Base-by-base conservation (phyloP, 1,139 yeast species). In the Yamadazyma epiphylla region DNA sequence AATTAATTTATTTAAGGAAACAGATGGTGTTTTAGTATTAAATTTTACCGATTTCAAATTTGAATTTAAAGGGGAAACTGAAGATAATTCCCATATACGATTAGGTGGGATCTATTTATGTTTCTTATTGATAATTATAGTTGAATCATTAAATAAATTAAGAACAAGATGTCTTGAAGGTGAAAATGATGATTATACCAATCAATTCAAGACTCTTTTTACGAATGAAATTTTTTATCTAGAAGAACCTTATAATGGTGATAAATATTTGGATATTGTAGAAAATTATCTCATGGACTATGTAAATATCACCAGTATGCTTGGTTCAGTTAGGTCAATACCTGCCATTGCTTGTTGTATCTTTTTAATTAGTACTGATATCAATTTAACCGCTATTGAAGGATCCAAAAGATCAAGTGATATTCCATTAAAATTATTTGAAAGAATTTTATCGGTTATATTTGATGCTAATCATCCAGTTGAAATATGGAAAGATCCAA, bases 401-500 rank as follows among this genome's bases (percentile, higher is more conserved):
- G 20, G 20, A 7, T 17, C 20, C 20, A 17, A 17, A 10, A 17
- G 20, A 17, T 17, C 20, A 7, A 7, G 7, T 17, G 20, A 17
- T 7, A 17, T 7, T 17, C 7, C 7, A 7, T 17, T 7, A 7
- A 10, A 17, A 7, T 17, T 17, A 17, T 17, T 17, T 10, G 10
- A 7, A 7, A 10, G 20, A 7, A 17, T 17, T 17, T 33, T 60
- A 10, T 41, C 38, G 20, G 15, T 39, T 5, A 26, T 44, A 8
- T 31, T 48, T 15, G 44, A 43, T 21, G 50, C 46, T 10, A 48
- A 44, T 4, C 25, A 33, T 5, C 36, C 41, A 3, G 22, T 59
- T n/a, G 58, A 55, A 26, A 37, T 63, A 5, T 67, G 71, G 72
- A 55, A 52, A 28, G 62, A 60, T 36, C 74, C 71, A 1, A 51